Evolutionary conservation across 768 basidiomycete genomes (phyloP).

Genomic region (Hortiboletus campestris): DNA sequence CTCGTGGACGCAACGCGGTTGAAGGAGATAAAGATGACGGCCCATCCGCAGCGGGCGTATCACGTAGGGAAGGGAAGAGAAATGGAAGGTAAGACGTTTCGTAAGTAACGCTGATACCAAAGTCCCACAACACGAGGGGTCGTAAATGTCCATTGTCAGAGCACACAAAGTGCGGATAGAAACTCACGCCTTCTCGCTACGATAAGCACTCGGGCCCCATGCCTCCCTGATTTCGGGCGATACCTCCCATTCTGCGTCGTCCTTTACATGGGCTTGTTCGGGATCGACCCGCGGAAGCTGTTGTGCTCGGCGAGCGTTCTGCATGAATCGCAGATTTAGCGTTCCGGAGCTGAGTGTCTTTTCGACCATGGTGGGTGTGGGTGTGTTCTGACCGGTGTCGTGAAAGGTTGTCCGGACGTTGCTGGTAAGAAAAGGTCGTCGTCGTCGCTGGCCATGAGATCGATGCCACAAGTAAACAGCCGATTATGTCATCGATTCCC

Average conservation of each 20-base stretch:
- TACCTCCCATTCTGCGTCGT: conserved; percentile 67
- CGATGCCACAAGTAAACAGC: background rate
- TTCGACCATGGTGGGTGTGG: conserved; percentile 21
- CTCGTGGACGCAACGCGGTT: conserved; percentile 35
- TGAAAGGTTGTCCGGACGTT: background rate
- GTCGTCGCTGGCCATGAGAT: background rate
- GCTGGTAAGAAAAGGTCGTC: background rate
- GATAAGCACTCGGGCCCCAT: conserved; percentile 41
- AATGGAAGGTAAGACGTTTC: conserved; percentile 69
- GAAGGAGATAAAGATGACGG: conserved; percentile 22
- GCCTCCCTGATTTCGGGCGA: conserved; percentile 50
- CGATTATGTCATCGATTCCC: conserved; percentile 25
- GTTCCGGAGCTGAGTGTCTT: conserved; percentile 65
- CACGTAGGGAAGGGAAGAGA: conserved; percentile 44
- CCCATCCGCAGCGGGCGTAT: conserved; percentile 21
- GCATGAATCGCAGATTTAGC: conserved; percentile 69
- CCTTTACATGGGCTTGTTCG: conserved; percentile 54
- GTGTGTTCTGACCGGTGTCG: background rate
- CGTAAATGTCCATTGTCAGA: conserved; percentile 21
- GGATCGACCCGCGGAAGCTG: conserved; percentile 47
- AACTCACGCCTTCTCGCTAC: conserved; percentile 28
- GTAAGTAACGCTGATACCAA: conserved; percentile 39
- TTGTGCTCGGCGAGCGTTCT: conserved; percentile 60
- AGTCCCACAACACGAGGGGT: conserved; percentile 4
- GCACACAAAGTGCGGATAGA: conserved; percentile 4